phyloP scores from a whole-genome alignment of 176 grass and related monocot species.

The Microstegium vimineum region DNA sequence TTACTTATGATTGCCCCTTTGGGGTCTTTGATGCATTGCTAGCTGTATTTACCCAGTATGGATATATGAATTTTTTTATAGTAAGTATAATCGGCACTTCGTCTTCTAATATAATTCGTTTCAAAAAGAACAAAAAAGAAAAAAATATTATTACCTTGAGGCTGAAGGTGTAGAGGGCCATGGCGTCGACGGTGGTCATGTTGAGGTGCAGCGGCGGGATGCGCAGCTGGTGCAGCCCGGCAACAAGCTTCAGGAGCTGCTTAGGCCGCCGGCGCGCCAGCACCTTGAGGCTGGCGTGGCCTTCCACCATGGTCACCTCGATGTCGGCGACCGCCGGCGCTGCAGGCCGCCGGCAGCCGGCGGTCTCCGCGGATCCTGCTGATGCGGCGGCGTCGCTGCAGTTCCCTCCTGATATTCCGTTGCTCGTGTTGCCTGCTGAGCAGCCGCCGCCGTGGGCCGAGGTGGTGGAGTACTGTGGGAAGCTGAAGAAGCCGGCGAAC shows the following conservation, averaged over 20 bases:
- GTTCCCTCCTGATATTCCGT: neutral
- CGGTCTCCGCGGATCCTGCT: neutral
- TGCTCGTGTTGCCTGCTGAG: neutral
- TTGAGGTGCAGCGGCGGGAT: constrained; percentile 86
- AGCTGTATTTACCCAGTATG: neutral
- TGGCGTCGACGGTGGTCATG: constrained; percentile 59
- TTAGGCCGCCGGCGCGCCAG: constrained; percentile 52
- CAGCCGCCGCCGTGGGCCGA: neutral
- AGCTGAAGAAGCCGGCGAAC: constrained; percentile 79
- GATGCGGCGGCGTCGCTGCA: neutral
- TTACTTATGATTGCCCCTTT: too few relatives aligned
- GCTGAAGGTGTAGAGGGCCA: constrained; percentile 84
- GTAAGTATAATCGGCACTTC: too few relatives aligned
- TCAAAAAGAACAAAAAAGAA: too few relatives aligned
- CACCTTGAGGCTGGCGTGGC: constrained; percentile 88
- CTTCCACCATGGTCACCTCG: constrained; percentile 98
- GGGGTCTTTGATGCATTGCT: neutral
- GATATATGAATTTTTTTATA: too few relatives aligned
- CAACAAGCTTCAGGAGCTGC: constrained; percentile 65
- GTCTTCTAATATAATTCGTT: too few relatives aligned
- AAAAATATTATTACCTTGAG: constrained; percentile 50
- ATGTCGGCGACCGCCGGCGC: constrained; percentile 52
- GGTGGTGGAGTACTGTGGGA: constrained; percentile 65
- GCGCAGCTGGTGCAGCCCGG: constrained; percentile 58
- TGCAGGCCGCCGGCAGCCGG: neutral